Conservation (phyloP, 2,329 filamentous ascomycete species). For the Cladophialophora chaetospira region DNA sequence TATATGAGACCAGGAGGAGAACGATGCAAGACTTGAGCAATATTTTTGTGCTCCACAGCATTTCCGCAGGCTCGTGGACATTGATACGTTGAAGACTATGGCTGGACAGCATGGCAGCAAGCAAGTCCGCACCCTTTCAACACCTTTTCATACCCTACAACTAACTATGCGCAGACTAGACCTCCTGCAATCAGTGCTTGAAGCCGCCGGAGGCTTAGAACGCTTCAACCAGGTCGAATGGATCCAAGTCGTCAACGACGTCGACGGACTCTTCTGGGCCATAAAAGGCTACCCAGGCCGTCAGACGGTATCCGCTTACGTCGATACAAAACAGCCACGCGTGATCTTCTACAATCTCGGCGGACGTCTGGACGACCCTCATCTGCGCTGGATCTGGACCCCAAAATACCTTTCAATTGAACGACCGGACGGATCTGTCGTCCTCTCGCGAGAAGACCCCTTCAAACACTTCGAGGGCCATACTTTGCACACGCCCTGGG, state of each 20-base stretch:
- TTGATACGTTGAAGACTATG: not conserved
- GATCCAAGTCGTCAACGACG: not conserved
- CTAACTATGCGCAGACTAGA: not conserved
- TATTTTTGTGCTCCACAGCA: not conserved
- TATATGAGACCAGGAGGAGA: no score
- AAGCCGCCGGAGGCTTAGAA: not conserved
- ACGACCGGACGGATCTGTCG: not conserved
- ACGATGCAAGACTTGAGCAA: no score
- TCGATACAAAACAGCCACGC: not conserved
- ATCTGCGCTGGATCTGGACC: conserved; percentile 5
- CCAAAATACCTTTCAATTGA: not conserved
- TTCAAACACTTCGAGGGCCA: not conserved
- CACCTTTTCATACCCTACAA: not conserved
- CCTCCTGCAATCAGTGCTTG: not conserved
- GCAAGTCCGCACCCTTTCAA: not conserved
- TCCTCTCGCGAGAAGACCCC: not conserved
- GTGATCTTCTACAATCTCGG: not conserved
- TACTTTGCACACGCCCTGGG: not conserved
- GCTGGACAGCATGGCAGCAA: not conserved
- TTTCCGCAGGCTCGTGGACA: not conserved
- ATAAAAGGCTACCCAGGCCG: not conserved
- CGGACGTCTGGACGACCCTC: not conserved
- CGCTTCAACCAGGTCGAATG: not conserved
- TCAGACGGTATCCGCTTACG: not conserved
- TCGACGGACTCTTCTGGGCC: not conserved